Evolutionary conservation across 2,329 filamentous ascomycete genomes (phyloP), one percentile per base, ranked within the genome.

Genomic region (Leptosphaerulina australis): DNA sequence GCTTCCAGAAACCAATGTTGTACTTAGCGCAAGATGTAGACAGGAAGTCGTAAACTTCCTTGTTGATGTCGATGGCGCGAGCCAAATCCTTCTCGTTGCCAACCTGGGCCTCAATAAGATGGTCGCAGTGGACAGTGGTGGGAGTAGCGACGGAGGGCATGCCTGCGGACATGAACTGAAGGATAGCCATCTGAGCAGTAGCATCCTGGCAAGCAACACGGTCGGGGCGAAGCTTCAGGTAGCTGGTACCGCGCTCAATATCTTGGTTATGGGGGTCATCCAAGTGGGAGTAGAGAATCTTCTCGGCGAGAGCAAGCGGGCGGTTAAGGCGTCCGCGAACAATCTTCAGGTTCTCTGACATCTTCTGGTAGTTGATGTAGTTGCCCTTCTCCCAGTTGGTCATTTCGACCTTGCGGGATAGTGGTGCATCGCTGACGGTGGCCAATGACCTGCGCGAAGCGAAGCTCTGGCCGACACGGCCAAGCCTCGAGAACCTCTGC

Each of bases 1-100:
- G 94, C 77, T 85, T 91, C 94, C 94, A 99, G 88, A 97, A 97
- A 82, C 94, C 94, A 76, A 97, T 97, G 84, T 97, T 93, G 84
- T 97, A 99, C 83, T 97, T 99, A 72, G 92, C 92, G 76, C 93
- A 97, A 62, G 93, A 89, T 58, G 87, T 87, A 56, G 91, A 85
- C 73, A 99, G 81, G 84, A 99, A 99, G 79, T 97, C 89, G 80
- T 97, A 99, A 66, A 99, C 94, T 79, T 97, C 93, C 84, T 95
- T 96, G 87, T 97, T 97, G 81, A 96, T 96, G 66, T 86, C 84
- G 71, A 93, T 82, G 68, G 94, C 94, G 70, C 93, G 86, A 56
- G 85, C 88, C 76, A 97, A 81, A 88, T 99, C 94, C 85, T 97
- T 94, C 60, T 82, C 85, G 67, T 92, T 92, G 73, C 94, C 94